Evolutionary conservation across 441 rosid species (phyloP).

Genomic region (Lagerstroemia fauriei): DNA sequence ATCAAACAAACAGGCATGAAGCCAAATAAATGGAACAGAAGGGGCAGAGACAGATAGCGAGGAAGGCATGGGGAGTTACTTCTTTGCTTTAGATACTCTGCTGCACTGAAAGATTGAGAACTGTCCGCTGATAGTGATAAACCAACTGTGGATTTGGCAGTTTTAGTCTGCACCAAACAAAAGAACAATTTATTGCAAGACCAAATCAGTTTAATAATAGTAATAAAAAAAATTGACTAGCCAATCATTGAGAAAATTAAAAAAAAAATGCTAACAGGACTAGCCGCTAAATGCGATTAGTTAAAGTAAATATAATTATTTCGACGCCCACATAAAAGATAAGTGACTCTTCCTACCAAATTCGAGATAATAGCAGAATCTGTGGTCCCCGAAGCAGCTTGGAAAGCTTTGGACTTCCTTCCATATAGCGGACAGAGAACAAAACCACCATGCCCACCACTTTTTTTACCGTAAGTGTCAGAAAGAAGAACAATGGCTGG

Average conservation of each 20-base stretch:
- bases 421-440: slow-evolving; percentile 89
- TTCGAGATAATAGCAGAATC: slow-evolving; percentile 71
- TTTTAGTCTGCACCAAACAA: slow-evolving; percentile 68
- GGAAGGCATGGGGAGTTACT: slow-evolving; percentile 45
- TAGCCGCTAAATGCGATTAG: not conserved
- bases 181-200: slow-evolving; percentile 10
- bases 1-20: slow-evolving; percentile 14
- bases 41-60: slow-evolving; percentile 1
- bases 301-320: slow-evolving; percentile 26
- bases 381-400: slow-evolving; percentile 93
- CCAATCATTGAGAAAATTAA: not conserved
- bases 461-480: slow-evolving; percentile 73
- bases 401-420: slow-evolving; percentile 98
- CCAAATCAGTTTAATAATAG: not conserved
- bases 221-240: too few relatives aligned
- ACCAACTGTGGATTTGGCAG: slow-evolving; percentile 87
- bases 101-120: slow-evolving; percentile 62
- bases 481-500: slow-evolving; percentile 80
- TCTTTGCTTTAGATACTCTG: slow-evolving; percentile 78
- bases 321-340: not conserved
- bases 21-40: not conserved
- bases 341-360: slow-evolving; percentile 52
- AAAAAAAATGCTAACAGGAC: not conserved
- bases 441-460: slow-evolving; percentile 69
- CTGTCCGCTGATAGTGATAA: slow-evolving; percentile 68